Evolutionary conservation across 1,284 basidiomycete genomes (phyloP), one percentile per base, ranked within the genome.

Genomic region (Cystobasidium slooffiae): DNA sequence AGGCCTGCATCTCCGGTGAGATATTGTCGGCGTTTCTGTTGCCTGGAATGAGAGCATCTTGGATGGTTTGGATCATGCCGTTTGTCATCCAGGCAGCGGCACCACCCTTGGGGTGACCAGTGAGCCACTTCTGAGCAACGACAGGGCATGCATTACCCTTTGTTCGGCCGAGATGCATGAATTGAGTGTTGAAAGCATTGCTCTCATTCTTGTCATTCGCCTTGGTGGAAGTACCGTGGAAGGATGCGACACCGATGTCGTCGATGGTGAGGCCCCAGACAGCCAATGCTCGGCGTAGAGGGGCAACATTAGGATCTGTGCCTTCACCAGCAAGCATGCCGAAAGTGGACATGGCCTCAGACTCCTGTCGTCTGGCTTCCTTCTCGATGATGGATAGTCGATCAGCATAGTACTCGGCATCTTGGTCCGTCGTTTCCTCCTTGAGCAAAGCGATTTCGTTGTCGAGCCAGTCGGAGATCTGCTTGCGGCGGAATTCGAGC

Each of bases 171-270:
- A 98, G 90, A 72, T 89, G 88, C 51, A 88, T 88, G 84, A 99
- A 92, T 81, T 97, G 90, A 78, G 93, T 89, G 83, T 98, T 94
- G 91, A 96, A 98, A 75, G 97, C 94, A 79, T 90, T 89, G 7
- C 93, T 94, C 86, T 99, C 96, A 83, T 99, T 99, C 85, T 95
- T 93, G 87, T 99, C 95, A 83, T 99, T 99, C 47, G 96, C 96
- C 80, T 89, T 91, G 49, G 97, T 99, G 80, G 94, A 96, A 6
- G 96, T 99, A 56, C 94, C 94, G 80, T 95, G 94, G 77, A 95
- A 93, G 37, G 80, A 81, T 18, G 80, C 78, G 75, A 85, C 85
- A 76, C 86, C 86, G 77, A 99, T 89, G 76, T 97, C 93, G 82
- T 99, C 95, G 46, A 92, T 90, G 24, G 88, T 91, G 74, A 99